These are phyloP conservation scores for Schizochytrium sp. DNA, from an alignment of 108 stramenopile genomes.

Conservation along the genomic window DNA sequence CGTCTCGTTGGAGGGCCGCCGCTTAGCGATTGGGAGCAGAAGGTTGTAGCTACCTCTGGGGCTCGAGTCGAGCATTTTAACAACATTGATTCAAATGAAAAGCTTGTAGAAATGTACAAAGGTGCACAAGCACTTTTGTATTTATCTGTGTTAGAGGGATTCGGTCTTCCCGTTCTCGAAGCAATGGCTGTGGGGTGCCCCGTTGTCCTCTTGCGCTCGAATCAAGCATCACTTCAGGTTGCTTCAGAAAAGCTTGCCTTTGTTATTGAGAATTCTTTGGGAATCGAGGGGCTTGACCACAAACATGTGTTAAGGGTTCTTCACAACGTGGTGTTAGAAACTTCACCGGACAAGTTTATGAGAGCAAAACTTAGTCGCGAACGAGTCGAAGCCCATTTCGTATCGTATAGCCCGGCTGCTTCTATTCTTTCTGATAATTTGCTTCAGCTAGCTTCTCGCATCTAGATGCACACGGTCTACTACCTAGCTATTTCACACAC, in stretches of 20 bases:
- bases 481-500: too few species aligned
- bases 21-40: background rate
- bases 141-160: conserved; percentile 66
- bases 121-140: conserved; percentile 66
- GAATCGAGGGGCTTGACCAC: background rate
- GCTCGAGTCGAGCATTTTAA: background rate
- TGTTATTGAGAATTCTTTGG: background rate
- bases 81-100: conserved; percentile 12
- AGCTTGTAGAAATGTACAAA: conserved; percentile 60
- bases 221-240: background rate
- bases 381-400: too few species aligned
- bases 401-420: too few species aligned
- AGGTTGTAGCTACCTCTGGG: background rate
- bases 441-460: too few species aligned
- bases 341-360: too few species aligned
- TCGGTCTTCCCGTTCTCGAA: conserved; percentile 68
- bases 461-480: too few species aligned
- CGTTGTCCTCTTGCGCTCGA: conserved; percentile 36
- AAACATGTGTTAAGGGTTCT: background rate
- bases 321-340: too few species aligned
- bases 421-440: too few species aligned
- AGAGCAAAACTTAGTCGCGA: too few species aligned
- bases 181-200: conserved; percentile 65
- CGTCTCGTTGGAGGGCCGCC: background rate
- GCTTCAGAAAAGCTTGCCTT: conserved; percentile 43